These are phyloP conservation scores for Aspergillus aculeatus DNA, from an alignment of 2,329 filamentous ascomycete genomes.

Conservation along the genomic window DNA sequence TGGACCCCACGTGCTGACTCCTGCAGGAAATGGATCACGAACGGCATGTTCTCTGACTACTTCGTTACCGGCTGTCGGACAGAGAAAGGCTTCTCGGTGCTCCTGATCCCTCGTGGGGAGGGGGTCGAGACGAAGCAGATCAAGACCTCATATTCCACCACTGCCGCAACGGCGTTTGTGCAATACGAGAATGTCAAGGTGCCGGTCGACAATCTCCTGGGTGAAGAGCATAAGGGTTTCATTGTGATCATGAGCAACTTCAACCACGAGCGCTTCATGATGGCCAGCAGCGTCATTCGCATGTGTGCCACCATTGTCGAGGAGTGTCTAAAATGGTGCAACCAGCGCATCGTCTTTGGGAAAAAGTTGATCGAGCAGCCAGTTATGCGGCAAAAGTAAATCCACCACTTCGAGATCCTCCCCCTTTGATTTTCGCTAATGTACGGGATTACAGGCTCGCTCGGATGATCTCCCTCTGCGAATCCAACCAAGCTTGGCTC, in stretches of 20 bases:
- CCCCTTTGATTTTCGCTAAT: neutral
- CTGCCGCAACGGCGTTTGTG: slow-evolving; percentile 75
- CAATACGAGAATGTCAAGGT: slow-evolving; percentile 87
- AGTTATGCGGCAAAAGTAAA: slow-evolving; percentile 74
- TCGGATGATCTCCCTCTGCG: slow-evolving; percentile 79
- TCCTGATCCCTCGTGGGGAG: slow-evolving; percentile 71
- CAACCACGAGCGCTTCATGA: slow-evolving; percentile 81
- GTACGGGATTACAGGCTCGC: slow-evolving; percentile 56
- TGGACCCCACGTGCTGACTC: slow-evolving; percentile 4
- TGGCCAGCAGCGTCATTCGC: slow-evolving; percentile 66
- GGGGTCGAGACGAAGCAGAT: slow-evolving; percentile 65
- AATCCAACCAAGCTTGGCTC: slow-evolving; percentile 82
- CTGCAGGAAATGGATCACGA: slow-evolving; percentile 84
- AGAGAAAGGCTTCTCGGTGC: slow-evolving; percentile 72
- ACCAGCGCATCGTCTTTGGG: slow-evolving; percentile 80
- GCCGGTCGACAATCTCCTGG: slow-evolving; percentile 72
- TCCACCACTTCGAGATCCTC: slow-evolving; percentile 5
- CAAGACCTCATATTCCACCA: slow-evolving; percentile 68
- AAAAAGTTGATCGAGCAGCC: slow-evolving; percentile 81
- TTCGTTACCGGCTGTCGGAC: slow-evolving; percentile 80
- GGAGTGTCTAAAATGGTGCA: slow-evolving; percentile 83
- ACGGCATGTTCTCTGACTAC: slow-evolving; percentile 77
- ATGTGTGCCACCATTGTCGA: slow-evolving; percentile 69
- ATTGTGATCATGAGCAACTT: slow-evolving; percentile 83
- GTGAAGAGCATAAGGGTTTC: slow-evolving; percentile 82